These are phyloP conservation scores for Suhomyces prunicola DNA, from an alignment of 805 yeast genomes.

Conservation along the genomic window DNA sequence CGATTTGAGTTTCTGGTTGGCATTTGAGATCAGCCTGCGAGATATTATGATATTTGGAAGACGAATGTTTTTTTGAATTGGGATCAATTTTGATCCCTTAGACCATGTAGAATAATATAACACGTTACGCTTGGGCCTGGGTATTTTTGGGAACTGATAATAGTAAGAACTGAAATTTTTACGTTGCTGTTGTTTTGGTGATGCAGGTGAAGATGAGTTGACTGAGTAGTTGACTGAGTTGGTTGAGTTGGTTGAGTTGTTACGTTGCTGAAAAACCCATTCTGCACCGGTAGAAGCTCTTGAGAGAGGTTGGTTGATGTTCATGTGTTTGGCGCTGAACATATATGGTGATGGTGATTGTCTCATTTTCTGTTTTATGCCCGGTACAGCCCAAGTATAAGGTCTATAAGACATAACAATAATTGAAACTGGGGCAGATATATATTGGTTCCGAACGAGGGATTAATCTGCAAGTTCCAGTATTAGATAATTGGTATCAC, in stretches of 20 bases:
- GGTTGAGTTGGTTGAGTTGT: slow-evolving; percentile 3
- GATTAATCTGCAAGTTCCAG: neutral
- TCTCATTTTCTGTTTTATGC: slow-evolving; percentile 15
- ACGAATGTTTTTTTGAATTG: slow-evolving; percentile 12
- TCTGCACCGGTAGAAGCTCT: slow-evolving; percentile 39
- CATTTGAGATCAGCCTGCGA: slow-evolving; percentile 32
- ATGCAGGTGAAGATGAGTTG: slow-evolving; percentile 6
- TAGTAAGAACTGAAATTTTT: slow-evolving; percentile 23
- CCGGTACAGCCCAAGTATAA: slow-evolving; percentile 11
- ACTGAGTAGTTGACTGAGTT: slow-evolving; percentile 5
- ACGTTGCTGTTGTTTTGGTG: slow-evolving; percentile 11
- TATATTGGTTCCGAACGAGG: neutral
- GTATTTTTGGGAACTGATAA: slow-evolving; percentile 51
- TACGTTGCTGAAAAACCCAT: slow-evolving; percentile 17
- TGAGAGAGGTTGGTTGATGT: slow-evolving; percentile 41
- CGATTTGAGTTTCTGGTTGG: slow-evolving; percentile 33
- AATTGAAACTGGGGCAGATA: neutral
- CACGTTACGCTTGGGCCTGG: slow-evolving; percentile 54
- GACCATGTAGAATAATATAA: slow-evolving; percentile 49
- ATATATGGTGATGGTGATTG: slow-evolving; percentile 25
- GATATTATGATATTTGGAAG: slow-evolving; percentile 23
- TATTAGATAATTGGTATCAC: neutral
- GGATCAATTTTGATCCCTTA: slow-evolving; percentile 21
- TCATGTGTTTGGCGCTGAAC: slow-evolving; percentile 37
- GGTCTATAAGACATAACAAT: slow-evolving; percentile 17